Evolutionary conservation across 805 yeast species (phyloP).

Genomic region (Torulaspora maleeae): DNA sequence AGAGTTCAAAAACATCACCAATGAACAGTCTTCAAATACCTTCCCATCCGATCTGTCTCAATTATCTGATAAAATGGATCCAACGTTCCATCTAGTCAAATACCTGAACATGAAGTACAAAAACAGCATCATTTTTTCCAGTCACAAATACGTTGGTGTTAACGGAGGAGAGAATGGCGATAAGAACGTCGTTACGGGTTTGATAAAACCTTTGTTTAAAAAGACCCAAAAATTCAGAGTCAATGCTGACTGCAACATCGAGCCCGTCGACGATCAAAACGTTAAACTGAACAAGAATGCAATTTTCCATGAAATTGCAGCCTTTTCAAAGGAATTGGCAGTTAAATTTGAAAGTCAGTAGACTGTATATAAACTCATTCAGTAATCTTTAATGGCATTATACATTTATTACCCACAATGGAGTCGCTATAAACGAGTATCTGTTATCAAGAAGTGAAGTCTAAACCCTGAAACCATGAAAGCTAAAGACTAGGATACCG

Average conservation of each 20-base stretch:
- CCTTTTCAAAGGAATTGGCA: constrained; percentile 64
- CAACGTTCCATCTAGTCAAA: constrained; percentile 52
- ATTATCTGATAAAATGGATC: constrained; percentile 51
- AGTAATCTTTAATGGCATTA: not conserved
- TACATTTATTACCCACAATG: not conserved
- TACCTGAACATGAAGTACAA: constrained; percentile 62
- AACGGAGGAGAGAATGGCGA: constrained; percentile 52
- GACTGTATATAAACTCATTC: constrained; percentile 5
- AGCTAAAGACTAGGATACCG: not conserved
- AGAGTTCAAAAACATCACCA: constrained; percentile 56
- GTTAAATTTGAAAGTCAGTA: constrained; percentile 37
- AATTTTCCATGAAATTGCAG: constrained; percentile 63
- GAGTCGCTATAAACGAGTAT: not conserved
- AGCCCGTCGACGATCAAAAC: constrained; percentile 51
- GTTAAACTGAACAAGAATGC: constrained; percentile 68
- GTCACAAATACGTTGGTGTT: constrained; percentile 48
- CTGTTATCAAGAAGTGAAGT: too few relatives aligned
- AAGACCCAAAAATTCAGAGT: constrained; percentile 69
- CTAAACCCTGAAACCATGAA: not conserved
- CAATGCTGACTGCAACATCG: constrained; percentile 66
- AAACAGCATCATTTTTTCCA: constrained; percentile 66
- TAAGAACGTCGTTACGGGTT: constrained; percentile 66
- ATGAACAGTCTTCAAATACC: constrained; percentile 23
- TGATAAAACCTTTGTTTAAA: constrained; percentile 65
- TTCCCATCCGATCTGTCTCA: constrained; percentile 38